Evolutionary conservation across 2,329 filamentous ascomycete genomes (phyloP).

Genomic region (Aspergillus fijiensis): DNA sequence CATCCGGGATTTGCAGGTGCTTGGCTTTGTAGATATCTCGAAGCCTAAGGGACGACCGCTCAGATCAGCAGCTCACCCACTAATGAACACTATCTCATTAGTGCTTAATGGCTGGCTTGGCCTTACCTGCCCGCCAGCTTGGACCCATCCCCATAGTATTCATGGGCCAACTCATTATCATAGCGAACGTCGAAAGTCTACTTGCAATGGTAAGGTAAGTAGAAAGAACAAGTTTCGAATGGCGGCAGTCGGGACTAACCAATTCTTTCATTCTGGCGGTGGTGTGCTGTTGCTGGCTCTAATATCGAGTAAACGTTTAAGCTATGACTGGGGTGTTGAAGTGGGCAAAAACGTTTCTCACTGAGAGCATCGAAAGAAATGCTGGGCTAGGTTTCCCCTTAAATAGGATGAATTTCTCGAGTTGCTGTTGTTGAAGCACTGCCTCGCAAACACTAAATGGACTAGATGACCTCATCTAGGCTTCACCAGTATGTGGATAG

Average conservation of each 20-base stretch:
- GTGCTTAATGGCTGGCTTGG: neutral
- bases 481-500: neutral
- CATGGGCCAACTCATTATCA: constrained; percentile 19
- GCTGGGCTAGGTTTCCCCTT: too few relatives aligned
- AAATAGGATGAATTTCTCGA: too few relatives aligned
- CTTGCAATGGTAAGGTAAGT: neutral
- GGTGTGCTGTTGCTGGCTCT: neutral
- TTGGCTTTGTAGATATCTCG: constrained; percentile 14
- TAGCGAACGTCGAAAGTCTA: constrained; percentile 23
- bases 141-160: constrained; percentile 20
- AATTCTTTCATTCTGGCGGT: neutral
- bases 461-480: neutral
- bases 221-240: neutral
- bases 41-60: neutral
- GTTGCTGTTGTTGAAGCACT: too few relatives aligned
- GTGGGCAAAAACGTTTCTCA: fast-evolving
- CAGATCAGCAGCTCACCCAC: neutral
- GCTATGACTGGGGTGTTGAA: too few relatives aligned
- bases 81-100: too few relatives aligned
- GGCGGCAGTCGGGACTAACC: neutral
- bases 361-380: too few relatives aligned
- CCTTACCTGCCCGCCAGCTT: constrained; percentile 13
- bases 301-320: too few relatives aligned
- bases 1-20: constrained; percentile 17
- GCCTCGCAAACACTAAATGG: too few relatives aligned